Conservation (phyloP, 805 yeast genomes). For the Ogataea pignaliae region DNA sequence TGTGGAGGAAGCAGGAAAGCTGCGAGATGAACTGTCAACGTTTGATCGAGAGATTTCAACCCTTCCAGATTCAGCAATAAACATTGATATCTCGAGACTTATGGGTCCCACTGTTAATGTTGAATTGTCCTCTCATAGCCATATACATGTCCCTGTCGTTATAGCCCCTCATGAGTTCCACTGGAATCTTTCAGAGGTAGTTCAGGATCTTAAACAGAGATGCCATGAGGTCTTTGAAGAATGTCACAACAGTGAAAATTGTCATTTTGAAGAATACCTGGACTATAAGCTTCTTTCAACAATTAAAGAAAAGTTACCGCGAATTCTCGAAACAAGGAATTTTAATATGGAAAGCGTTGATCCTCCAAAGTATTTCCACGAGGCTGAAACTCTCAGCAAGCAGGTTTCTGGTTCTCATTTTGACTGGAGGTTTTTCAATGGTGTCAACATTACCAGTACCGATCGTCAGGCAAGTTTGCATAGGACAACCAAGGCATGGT, state of each 20-base stretch:
- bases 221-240: background rate
- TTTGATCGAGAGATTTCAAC: conserved; percentile 1
- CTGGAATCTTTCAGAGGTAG: conserved; percentile 2
- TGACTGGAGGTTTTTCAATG: conserved; percentile 43
- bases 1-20: conserved; percentile 8
- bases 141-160: conserved; percentile 1
- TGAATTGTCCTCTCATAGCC: background rate
- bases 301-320: conserved; percentile 1
- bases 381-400: conserved; percentile 32
- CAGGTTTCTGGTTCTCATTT: conserved; percentile 35
- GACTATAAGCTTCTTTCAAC: conserved; percentile 8
- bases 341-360: background rate
- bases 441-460: conserved; percentile 16
- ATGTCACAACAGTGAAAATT: background rate
- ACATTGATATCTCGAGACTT: conserved; percentile 6
- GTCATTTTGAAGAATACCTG: background rate
- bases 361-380: conserved; percentile 36
- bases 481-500: conserved; percentile 49
- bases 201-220: background rate
- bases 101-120: background rate
- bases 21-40: conserved; percentile 2
- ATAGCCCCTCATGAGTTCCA: conserved; percentile 6
- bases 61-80: background rate
- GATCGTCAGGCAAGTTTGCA: conserved; percentile 34
- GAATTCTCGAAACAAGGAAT: too few relatives aligned